phyloP scores from a whole-genome alignment of 768 basidiomycete genomes.

The Gloeostereum incarnatum region DNA sequence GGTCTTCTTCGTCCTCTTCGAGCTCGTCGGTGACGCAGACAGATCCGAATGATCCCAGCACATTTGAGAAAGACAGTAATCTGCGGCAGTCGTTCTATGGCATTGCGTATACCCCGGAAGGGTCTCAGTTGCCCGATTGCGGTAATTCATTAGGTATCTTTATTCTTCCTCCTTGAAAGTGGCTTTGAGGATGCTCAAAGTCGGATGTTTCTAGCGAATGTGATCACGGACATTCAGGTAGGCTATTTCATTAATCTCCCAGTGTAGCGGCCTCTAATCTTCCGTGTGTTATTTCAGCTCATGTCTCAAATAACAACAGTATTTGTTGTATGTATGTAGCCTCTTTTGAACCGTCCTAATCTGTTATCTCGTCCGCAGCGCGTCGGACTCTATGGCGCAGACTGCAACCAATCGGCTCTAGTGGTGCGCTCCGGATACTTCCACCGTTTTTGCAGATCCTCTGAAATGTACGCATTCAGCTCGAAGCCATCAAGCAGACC shows the following conservation, averaged over 20 bases:
- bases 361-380: no score
- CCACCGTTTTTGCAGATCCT: neutral
- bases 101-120: conserved; percentile 77
- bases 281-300: conserved; percentile 45
- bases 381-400: conserved; percentile 79
- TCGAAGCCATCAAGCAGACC: conserved; percentile 86
- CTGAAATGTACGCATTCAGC: no score
- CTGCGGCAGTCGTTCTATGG: conserved; percentile 77
- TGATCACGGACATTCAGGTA: conserved; percentile 70
- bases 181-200: no score
- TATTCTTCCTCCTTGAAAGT: no score
- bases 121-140: conserved; percentile 62
- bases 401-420: conserved; percentile 75
- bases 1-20: conserved; percentile 3
- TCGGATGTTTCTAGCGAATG: conserved; percentile 34
- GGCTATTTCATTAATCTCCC: no score
- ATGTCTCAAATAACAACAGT: conserved; percentile 83
- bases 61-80: conserved; percentile 59
- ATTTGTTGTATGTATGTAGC: no score
- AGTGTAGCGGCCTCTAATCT: no score
- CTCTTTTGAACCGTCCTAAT: no score
- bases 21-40: conserved; percentile 13
- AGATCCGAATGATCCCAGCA: conserved; percentile 63
- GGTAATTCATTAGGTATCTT: no score
- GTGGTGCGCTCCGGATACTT: conserved; percentile 37